These are phyloP conservation scores for Bimuria novae-zelandiae DNA, from an alignment of 2,329 filamentous ascomycete species.

Conservation along the genomic window DNA sequence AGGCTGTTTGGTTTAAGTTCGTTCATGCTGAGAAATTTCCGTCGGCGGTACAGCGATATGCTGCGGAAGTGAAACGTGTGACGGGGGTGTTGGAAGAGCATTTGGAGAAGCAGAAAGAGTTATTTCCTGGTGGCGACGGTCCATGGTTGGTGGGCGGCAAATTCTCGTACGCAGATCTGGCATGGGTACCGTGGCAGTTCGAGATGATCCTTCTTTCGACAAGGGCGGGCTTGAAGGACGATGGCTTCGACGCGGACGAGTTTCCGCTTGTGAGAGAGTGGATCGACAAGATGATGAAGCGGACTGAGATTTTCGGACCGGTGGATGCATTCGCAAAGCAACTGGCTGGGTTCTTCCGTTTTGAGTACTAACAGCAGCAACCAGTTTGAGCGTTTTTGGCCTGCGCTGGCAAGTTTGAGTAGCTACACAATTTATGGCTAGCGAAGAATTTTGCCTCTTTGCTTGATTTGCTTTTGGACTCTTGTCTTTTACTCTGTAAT, in stretches of 20 bases:
- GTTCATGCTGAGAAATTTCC: constrained; percentile 50
- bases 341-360: background rate
- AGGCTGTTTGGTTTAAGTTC: constrained; percentile 44
- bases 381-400: too few species aligned
- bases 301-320: background rate
- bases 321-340: background rate
- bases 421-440: too few species aligned
- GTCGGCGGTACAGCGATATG: constrained; percentile 54
- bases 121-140: constrained; percentile 21
- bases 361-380: background rate
- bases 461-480: too few species aligned
- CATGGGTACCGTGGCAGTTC: constrained; percentile 13
- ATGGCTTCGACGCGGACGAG: background rate
- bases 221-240: background rate
- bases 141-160: constrained; percentile 37
- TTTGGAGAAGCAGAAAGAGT: constrained; percentile 34
- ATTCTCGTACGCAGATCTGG: constrained; percentile 32
- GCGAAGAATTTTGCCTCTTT: too few species aligned
- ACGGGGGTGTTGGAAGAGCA: constrained; percentile 52
- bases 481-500: too few species aligned
- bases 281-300: background rate
- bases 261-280: constrained; percentile 1
- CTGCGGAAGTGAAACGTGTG: constrained; percentile 53
- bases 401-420: too few species aligned
- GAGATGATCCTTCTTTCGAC: background rate